Base-by-base conservation (phyloP, 768 basidiomycete species). In the Saitozyma sp. region DNA sequence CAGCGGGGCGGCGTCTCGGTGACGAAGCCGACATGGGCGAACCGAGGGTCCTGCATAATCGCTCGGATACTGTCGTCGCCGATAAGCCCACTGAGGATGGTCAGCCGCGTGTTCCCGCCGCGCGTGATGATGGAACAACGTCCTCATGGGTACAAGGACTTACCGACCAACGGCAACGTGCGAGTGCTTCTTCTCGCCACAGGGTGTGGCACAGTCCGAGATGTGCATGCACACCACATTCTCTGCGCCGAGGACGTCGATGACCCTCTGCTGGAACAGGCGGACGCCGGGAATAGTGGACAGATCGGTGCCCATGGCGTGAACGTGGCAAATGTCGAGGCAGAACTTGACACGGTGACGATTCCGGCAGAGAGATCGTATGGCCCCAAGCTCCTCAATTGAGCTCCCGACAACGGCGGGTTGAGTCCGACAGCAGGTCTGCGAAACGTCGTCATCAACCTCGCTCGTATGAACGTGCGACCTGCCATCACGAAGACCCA, bases 141-240 rank as follows among this genome's bases (percentile, higher is more conserved):
- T 29, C 29, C 29, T 29, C 29, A 29, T 29, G 29, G 29, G 29
- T 29, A 5, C 29, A 29, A 29, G 29, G 29, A 29, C 29, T 29
- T 29, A 29, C 29, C 29, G 29, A 29, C 29, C 29, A 29, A 29
- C 29, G 5, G 29, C 29, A 29, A 29, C 29, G 29, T 29, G 29
- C 29, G 29, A 29, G 29, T 29, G 29, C 29, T 29, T 29, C 29
- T 29, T 29, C 29, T 29, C 29, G 29, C 62, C 52, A 14, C 51
- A 39, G 1, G 42, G 20, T 42, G 43, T 37, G 7, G n/a, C 51
- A 40, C 42, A 48, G 17, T 64, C 63, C 39, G 58, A 59, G 14
- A 64, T 53, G 20, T 64, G 63, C 50, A 42, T 51, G 37, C 63
- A 64, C 37, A 64, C 54, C 4, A 64, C 63, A 53, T 64, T 59